A percentile compares a stretch with the other conserved stretches of the same genome.
phyloP scores from a whole-genome alignment of 495 filamentous ascomycete species.

The Lichina pygmaea region DNA sequence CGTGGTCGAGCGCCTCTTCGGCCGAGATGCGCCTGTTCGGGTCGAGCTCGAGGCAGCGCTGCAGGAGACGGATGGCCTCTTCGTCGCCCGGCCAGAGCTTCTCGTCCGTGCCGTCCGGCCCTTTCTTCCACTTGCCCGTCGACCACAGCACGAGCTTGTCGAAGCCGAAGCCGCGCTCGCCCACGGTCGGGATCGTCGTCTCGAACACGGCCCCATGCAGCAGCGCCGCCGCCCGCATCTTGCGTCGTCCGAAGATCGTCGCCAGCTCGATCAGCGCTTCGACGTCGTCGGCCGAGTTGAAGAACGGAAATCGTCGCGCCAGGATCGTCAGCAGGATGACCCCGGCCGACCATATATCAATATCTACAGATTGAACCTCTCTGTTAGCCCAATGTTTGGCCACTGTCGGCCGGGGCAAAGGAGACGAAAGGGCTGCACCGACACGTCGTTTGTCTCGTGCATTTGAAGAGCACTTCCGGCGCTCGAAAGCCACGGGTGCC shows the following conservation, averaged over 20 bases:
- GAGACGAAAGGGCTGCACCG: slow-evolving; percentile 1
- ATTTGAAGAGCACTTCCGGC: slow-evolving; percentile 91
- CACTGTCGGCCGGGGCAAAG: not conserved
- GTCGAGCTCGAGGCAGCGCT: slow-evolving; percentile 44
- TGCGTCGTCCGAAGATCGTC: slow-evolving; percentile 66
- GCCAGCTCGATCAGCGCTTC: slow-evolving; percentile 94
- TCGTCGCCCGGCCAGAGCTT: slow-evolving; percentile 30
- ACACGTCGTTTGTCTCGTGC: slow-evolving; percentile 77
- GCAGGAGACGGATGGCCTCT: slow-evolving; percentile 36
- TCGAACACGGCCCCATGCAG: slow-evolving; percentile 77
- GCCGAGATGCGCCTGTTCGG: slow-evolving; percentile 44
- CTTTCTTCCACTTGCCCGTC: slow-evolving; percentile 26
- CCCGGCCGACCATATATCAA: slow-evolving; percentile 91
- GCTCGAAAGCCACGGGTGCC: slow-evolving; percentile 93
- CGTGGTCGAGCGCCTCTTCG: slow-evolving; percentile 40
- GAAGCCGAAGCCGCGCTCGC: slow-evolving; percentile 54
- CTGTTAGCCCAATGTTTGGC: not conserved
- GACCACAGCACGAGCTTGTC: slow-evolving; percentile 93
- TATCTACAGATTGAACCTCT: slow-evolving; percentile 9
- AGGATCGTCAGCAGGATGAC: slow-evolving; percentile 84
- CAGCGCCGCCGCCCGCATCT: slow-evolving; percentile 57
- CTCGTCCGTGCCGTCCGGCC: slow-evolving; percentile 13
- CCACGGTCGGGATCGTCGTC: slow-evolving; percentile 72
- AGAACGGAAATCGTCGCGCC: slow-evolving; percentile 81
- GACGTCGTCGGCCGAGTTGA: slow-evolving; percentile 88